Conservation (phyloP, 768 basidiomycete genomes). For the Russula brevipes region DNA sequence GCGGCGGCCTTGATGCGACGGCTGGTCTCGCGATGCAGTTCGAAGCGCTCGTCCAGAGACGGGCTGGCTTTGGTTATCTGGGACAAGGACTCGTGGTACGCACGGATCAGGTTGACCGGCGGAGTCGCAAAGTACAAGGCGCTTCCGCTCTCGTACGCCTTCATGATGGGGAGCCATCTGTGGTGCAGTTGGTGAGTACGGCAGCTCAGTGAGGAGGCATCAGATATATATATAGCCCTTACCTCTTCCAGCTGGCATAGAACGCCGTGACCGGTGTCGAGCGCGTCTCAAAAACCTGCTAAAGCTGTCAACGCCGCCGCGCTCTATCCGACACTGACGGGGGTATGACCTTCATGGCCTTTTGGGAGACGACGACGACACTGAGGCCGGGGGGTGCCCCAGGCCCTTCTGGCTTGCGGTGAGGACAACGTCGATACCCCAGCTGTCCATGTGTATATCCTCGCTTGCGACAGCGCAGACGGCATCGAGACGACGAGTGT, state of each 20-base stretch:
- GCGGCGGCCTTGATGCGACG: conserved; percentile 64
- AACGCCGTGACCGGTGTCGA: conserved; percentile 66
- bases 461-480: conserved; percentile 96
- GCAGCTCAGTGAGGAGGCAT: not conserved
- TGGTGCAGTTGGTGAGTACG: not conserved
- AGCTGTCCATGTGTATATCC: conserved; percentile 90
- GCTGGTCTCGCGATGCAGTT: conserved; percentile 65
- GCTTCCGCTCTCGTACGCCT: conserved; percentile 76
- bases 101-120: conserved; percentile 90
- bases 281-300: conserved; percentile 55
- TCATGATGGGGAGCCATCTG: conserved; percentile 92
- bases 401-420: conserved; percentile 91
- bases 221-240: conserved; percentile 20
- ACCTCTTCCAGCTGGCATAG: conserved; percentile 90
- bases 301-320: not conserved
- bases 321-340: not conserved
- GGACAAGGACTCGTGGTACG: conserved; percentile 75
- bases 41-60: conserved; percentile 74
- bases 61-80: conserved; percentile 59
- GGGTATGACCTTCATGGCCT: conserved; percentile 57
- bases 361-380: conserved; percentile 74
- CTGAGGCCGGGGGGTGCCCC: conserved; percentile 91
- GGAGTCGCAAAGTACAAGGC: conserved; percentile 94
- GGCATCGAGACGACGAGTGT: conserved; percentile 88
- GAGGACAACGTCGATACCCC: conserved; percentile 87